Base-by-base conservation (phyloP, 768 basidiomycete species). In the Tricholoma sp. region DNA sequence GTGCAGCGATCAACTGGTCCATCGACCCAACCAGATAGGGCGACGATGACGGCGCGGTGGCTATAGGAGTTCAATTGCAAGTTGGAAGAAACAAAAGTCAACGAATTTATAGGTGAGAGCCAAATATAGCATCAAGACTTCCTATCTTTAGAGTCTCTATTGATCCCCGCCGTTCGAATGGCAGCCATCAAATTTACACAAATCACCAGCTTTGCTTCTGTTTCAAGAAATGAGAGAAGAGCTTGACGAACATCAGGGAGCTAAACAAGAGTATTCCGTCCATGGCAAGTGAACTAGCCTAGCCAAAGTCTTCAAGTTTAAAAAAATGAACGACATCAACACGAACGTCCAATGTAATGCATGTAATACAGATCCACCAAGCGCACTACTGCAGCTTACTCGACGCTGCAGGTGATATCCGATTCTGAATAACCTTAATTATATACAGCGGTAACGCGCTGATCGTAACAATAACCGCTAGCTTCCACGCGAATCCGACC, bases 391-490 rank as follows among this genome's bases (percentile, higher is more conserved):
- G 70, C 66, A 98, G 73, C 74, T 99, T 99, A 72, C 91, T 93
- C 60, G 94, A 96, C 49, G 88, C 88, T 44, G 96, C 94, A 45
- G 97, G 97, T 12, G 94, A 88, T 55, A 98, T 76, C 68, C 88
- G 81, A 74, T 86, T 85, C 63, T 87, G 85, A 63, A 96, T 85
- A 57, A 89, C 68, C 72, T 97, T 98, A 76, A 96, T 84, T 61
- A 96, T 80, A 68, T 89, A 97, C 42, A 99, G 73, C 6, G 97
- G 97, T 59, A 96, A 76, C 6, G 94, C 89, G 62, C 94, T 96
- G 72, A 99, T 82, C 6, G 89, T 93, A 2, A 99, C 94, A 65
- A 98, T 97, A 48, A 96, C 84, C 0, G 89, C 89, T 11, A 97
- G 91, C 72, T 98, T 98, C 92, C 91, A 95, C 18, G 86, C 84